phyloP scores from a whole-genome alignment of 768 basidiomycete species.

The Suillus weaverae region DNA sequence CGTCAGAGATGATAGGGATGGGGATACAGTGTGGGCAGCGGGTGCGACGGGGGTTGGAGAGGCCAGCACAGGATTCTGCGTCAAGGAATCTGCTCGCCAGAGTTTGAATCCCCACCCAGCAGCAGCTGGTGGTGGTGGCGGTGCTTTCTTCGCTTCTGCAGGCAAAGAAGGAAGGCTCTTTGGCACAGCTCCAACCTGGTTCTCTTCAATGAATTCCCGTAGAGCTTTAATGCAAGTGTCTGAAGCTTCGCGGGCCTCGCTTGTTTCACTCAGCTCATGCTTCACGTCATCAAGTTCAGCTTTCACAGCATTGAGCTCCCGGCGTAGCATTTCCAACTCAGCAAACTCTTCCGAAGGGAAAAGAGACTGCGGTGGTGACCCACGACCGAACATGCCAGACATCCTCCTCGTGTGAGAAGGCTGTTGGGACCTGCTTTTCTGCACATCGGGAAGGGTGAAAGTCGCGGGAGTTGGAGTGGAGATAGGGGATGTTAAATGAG shows the following conservation, averaged over 20 bases:
- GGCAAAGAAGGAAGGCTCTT: constrained; percentile 21
- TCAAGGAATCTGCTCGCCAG: constrained; percentile 50
- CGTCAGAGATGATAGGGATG: constrained; percentile 23
- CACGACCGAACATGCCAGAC: constrained; percentile 55
- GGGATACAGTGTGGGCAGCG: constrained; percentile 13
- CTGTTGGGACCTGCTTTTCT: constrained; percentile 21
- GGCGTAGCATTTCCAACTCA: constrained; percentile 59
- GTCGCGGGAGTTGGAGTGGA: constrained; percentile 36
- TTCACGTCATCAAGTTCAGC: constrained; percentile 62
- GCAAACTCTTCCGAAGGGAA: constrained; percentile 28
- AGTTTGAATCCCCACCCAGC: constrained; percentile 71
- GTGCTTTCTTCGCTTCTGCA: constrained; percentile 33
- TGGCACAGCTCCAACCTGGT: constrained; percentile 53
- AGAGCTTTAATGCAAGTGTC: constrained; percentile 83
- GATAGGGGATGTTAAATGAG: constrained; percentile 32
- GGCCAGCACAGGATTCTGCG: constrained; percentile 24
- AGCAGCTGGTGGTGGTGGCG: constrained; percentile 20
- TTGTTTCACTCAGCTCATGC: constrained; percentile 71
- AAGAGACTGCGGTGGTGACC: constrained; percentile 44
- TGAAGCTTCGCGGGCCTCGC: constrained; percentile 84
- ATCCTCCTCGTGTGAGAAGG: constrained; percentile 39
- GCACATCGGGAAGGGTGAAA: constrained; percentile 32
- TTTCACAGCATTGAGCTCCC: constrained; percentile 57
- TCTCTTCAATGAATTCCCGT: constrained; percentile 78
- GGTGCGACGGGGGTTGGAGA: constrained; percentile 19